Base-by-base conservation (phyloP, 768 basidiomycete species). In the Lactarius vividus region DNA sequence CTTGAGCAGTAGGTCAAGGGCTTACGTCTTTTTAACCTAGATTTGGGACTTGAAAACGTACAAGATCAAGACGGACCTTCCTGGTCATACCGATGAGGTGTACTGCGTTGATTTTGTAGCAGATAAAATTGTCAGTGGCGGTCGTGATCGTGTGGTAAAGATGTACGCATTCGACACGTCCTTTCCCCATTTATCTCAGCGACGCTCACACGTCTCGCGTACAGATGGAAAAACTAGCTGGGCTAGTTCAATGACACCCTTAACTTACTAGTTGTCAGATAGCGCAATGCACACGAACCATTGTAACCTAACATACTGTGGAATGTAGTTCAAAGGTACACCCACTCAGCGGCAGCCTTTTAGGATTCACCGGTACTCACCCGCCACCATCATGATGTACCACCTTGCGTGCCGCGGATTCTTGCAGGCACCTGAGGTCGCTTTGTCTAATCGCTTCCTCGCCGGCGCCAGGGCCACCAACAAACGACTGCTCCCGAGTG, bases 51-150 rank as follows among this genome's bases (percentile, higher is more conserved):
- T 98, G 62, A 95, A 93, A 75, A 98, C 94, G 7, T 94, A 92
- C 77, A 98, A 99, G 78, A 86, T 99, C 68, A 91, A 93, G 73
- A 87, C 84, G 8, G 96, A 99, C 75, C 85, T 99, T 20, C 94
- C 95, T 0, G 96, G 96, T 23, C 96, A 99, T 74, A 92, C 91
- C 1, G 96, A 99, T 71, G 96, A 99, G 75, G 96, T 99, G 40
- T 98, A 98, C 78, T 98, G 96, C 73, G 96, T 99, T 18, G 96
- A 98, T 77, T 99, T 97, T 74, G 96, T 99, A 1, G 96, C 95
- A 0, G 96, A 99, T 79, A 99, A 99, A 76, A 85, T 98, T n/a
- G 94, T 97, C 69, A 96, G 94, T 73, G 96, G 96, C n/a, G 96
- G 96, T 16, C 80, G 91, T 53, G 96, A 98, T 77, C 85, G 87